These are phyloP conservation scores for Alloteropsis semialata DNA, from an alignment of 176 grass and related monocot genomes.

Conservation along the genomic window DNA sequence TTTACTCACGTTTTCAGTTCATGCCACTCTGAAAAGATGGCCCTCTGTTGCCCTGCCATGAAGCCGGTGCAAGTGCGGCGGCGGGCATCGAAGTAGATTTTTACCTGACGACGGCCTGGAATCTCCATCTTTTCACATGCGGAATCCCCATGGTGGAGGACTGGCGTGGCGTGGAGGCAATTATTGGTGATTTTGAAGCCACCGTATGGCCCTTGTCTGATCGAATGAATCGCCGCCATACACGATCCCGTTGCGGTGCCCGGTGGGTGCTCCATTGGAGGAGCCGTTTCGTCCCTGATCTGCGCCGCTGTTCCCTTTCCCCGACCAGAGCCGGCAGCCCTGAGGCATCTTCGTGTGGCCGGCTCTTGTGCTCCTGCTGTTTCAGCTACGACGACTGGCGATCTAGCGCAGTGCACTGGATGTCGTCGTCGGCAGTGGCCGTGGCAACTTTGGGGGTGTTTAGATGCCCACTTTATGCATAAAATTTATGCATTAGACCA, in stretches of 20 bases:
- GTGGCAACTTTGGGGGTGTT: slow-evolving; percentile 10
- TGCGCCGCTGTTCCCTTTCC: not conserved
- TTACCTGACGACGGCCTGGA: not conserved
- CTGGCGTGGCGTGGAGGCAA: not conserved
- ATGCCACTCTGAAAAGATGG: not conserved
- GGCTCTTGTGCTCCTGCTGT: not conserved
- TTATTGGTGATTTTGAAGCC: slow-evolving; percentile 21
- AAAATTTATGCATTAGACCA: too few species aligned
- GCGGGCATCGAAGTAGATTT: not conserved
- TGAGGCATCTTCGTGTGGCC: not conserved
- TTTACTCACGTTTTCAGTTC: not conserved
- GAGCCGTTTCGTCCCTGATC: not conserved
- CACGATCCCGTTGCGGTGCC: slow-evolving; percentile 14
- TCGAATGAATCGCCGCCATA: too few species aligned
- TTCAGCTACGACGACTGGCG: not conserved
- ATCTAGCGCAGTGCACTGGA: not conserved
- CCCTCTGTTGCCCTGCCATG: too few species aligned
- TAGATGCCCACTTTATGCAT: too few species aligned
- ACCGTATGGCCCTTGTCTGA: not conserved
- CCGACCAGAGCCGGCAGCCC: slow-evolving; percentile 15
- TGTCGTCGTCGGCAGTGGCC: not conserved
- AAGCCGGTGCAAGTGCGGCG: not conserved
- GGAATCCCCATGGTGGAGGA: slow-evolving; percentile 5
- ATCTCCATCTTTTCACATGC: slow-evolving; percentile 8
- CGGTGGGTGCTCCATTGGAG: not conserved